phyloP scores from a whole-genome alignment of 1,284 basidiomycete species.

The Trichosporon ovoides region DNA sequence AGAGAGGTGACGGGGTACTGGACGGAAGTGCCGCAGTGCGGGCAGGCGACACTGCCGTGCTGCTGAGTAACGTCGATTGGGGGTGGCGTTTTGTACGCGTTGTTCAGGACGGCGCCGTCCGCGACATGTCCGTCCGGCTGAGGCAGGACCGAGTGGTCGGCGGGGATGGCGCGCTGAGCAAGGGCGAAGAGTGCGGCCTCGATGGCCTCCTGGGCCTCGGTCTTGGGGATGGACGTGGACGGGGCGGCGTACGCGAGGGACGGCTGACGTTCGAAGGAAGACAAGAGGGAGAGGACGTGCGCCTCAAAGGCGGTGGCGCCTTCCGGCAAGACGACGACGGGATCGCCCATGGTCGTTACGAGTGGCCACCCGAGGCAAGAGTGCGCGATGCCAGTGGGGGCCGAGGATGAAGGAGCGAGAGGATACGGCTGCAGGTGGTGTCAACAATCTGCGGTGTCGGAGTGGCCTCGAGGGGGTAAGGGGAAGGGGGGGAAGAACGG shows the following conservation, averaged over 20 bases:
- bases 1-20: constrained; percentile 8
- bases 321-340: constrained; percentile 9
- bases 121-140: constrained; percentile 1
- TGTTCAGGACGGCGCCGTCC: constrained; percentile 4
- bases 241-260: constrained; percentile 40
- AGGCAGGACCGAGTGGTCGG: background rate
- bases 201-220: constrained; percentile 37
- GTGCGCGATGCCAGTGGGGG: background rate
- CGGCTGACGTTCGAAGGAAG: constrained; percentile 32
- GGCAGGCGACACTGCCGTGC: constrained; percentile 19
- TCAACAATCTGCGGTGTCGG: background rate
- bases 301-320: constrained; percentile 32
- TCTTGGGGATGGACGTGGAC: constrained; percentile 24
- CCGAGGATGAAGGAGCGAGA: background rate
- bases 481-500: background rate
- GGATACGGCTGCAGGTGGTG: background rate
- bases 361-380: background rate
- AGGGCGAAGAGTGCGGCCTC: constrained; percentile 38
- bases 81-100: constrained; percentile 27
- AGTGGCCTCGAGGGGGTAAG: no score
- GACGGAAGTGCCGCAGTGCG: constrained; percentile 26
- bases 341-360: constrained; percentile 13
- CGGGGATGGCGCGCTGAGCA: constrained; percentile 26
- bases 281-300: constrained; percentile 37
- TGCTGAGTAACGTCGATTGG: constrained; percentile 28